Conservation (phyloP, 1,139 yeast genomes). For the Sugiyamaella neomexicana region DNA sequence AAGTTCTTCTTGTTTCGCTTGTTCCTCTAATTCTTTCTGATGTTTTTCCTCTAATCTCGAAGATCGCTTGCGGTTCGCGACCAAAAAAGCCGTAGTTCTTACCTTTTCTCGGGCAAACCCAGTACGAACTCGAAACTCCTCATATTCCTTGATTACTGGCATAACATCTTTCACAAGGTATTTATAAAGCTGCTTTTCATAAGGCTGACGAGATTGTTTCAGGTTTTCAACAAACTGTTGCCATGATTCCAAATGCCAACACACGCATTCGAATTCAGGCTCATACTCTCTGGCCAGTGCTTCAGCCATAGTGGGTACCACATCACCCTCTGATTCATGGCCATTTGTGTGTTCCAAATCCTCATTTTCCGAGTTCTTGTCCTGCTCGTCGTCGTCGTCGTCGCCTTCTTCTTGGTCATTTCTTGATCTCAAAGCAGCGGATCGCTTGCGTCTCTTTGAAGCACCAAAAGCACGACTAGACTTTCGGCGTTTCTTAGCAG, state of each 20-base stretch:
- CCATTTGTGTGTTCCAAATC: not conserved
- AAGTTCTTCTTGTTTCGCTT: slow-evolving; percentile 22
- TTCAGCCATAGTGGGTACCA: slow-evolving; percentile 25
- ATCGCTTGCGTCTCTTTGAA: slow-evolving; percentile 15
- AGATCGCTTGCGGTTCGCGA: slow-evolving; percentile 36
- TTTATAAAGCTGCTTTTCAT: slow-evolving; percentile 27
- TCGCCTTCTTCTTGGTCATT: slow-evolving; percentile 18
- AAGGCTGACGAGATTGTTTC: slow-evolving; percentile 23
- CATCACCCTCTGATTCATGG: not conserved
- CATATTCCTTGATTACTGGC: slow-evolving; percentile 37
- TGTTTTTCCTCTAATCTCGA: slow-evolving; percentile 36
- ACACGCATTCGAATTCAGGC: slow-evolving; percentile 39
- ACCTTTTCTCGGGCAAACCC: slow-evolving; percentile 31
- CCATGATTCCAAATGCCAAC: slow-evolving; percentile 39
- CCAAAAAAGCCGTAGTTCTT: slow-evolving; percentile 30
- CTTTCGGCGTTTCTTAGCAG: slow-evolving; percentile 1
- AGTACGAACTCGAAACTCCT: slow-evolving; percentile 30
- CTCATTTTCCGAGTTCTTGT: slow-evolving; percentile 17
- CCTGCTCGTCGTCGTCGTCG: slow-evolving; percentile 17
- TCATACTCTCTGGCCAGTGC: slow-evolving; percentile 33
- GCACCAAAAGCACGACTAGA: slow-evolving; percentile 13
- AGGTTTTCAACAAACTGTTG: slow-evolving; percentile 30
- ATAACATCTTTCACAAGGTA: slow-evolving; percentile 32
- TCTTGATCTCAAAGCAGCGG: slow-evolving; percentile 5
- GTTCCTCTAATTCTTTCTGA: slow-evolving; percentile 26